Evolutionary conservation across 2,329 filamentous ascomycete species (phyloP), one percentile per base, ranked within the genome.

Genomic region (Passalora sequoiae): DNA sequence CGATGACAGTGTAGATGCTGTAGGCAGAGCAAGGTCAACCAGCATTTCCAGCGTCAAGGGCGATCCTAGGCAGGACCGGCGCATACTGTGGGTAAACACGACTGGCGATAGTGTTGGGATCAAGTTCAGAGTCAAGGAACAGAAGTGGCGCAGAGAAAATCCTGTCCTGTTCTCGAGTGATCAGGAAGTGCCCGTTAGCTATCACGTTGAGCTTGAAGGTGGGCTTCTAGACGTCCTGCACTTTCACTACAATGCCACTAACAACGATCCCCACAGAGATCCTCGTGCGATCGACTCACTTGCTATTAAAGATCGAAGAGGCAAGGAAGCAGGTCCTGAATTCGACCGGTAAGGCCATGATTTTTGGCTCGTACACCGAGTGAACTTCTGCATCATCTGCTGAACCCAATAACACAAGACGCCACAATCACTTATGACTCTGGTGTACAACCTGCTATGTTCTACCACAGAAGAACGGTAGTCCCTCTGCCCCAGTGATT

Each of bases 161-260:
- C 77, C 80, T 1, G 61, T 84, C 10, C 66, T 86, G 9, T 64
- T 79, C 12, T 67, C 70, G 2, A 67, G 66, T 7, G 76, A 81
- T 38, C 80, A 86, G 41, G 80, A 87, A 33, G 65, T 76, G n/a
- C 73, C 81, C 3, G 78, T 86, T 7, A 79, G 73, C 41, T 92
- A 88, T 60, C 75, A 75, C 31, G 69, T 92, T 20, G 77, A 84
- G 43, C 85, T 86, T 57, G 73, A 86, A 75, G 81, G 85, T 87
- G 30, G 32, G 47, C 20, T n/a, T n/a, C n/a, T n/a, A n/a, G n/a
- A n/a, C n/a, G n/a, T n/a, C n/a, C n/a, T n/a, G n/a, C n/a, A n/a
- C n/a, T n/a, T n/a, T n/a, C n/a, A n/a, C n/a, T n/a, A n/a, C n/a
- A n/a, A n/a, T n/a, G n/a, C n/a, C n/a, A n/a, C n/a, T n/a, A n/a